Evolutionary conservation across 169 alveolate genomes (phyloP).

Genomic region (Besnoitia besnoiti): DNA sequence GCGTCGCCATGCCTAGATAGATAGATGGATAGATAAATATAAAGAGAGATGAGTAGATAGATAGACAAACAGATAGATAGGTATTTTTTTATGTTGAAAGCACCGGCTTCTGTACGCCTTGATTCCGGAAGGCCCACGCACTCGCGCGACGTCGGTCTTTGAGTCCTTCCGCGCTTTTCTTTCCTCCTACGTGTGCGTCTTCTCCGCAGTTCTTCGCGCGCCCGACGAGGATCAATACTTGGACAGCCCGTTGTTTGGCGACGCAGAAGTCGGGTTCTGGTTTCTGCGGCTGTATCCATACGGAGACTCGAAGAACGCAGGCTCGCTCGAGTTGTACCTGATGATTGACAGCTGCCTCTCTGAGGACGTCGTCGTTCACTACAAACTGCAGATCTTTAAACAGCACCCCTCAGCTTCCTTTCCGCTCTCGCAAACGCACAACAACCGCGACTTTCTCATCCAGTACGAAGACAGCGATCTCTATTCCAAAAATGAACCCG

Average conservation of each 20-base stretch:
- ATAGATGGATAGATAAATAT: too few species aligned
- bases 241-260: slow-evolving; percentile 48
- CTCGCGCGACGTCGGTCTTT: too few species aligned
- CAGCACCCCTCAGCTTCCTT: neutral
- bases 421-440: neutral
- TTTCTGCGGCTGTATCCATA: slow-evolving; percentile 54
- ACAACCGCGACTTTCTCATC: neutral
- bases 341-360: slow-evolving; percentile 49
- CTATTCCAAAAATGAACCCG: slow-evolving; percentile 48
- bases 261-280: slow-evolving; percentile 9
- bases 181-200: neutral
- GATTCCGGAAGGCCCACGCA: too few species aligned
- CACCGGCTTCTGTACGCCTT: too few species aligned
- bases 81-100: too few species aligned
- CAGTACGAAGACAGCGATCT: slow-evolving; percentile 56
- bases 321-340: slow-evolving; percentile 39
- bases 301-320: slow-evolving; percentile 41
- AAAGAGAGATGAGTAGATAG: too few species aligned
- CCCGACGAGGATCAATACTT: slow-evolving; percentile 51
- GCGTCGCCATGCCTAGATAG: too few species aligned
- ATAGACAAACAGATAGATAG: too few species aligned
- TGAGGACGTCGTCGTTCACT: slow-evolving; percentile 42
- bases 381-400: slow-evolving; percentile 43
- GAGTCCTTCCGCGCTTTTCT: too few species aligned
- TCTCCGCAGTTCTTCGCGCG: slow-evolving; percentile 41